phyloP scores from a whole-genome alignment of 176 grass and related monocot genomes.

The Paspalum notatum region DNA sequence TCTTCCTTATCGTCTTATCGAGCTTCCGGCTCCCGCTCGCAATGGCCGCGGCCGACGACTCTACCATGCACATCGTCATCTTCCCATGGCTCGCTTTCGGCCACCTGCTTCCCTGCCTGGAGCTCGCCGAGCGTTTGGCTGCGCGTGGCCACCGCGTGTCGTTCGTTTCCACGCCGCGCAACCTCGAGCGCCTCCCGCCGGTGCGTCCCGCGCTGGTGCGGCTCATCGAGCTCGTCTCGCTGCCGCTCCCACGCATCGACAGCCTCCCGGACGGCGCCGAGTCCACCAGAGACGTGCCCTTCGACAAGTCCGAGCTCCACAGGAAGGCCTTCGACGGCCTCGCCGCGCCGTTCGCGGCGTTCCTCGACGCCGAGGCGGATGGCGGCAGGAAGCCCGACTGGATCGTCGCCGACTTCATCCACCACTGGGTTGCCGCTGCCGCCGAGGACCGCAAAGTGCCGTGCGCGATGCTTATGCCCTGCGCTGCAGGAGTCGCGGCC shows the following conservation, averaged over 20 bases:
- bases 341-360: constrained; percentile 8
- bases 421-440: neutral
- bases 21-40: neutral
- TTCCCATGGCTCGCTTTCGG: constrained; percentile 46
- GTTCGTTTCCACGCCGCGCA: constrained; percentile 45
- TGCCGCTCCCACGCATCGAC: constrained; percentile 40
- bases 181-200: constrained; percentile 37
- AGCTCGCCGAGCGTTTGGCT: constrained; percentile 39
- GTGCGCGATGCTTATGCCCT: neutral
- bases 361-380: constrained; percentile 8
- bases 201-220: neutral
- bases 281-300: constrained; percentile 45
- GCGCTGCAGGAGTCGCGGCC: neutral
- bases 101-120: constrained; percentile 40
- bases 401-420: neutral
- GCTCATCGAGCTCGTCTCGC: constrained; percentile 31
- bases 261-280: constrained; percentile 36
- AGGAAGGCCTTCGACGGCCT: constrained; percentile 54
- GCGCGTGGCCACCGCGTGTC: constrained; percentile 39
- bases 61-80: constrained; percentile 31
- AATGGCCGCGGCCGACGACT: neutral
- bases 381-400: neutral
- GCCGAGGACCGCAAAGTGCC: neutral
- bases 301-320: constrained; percentile 23
- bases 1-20: neutral